Base-by-base conservation (phyloP, 2,329 filamentous ascomycete species). In the Nemania serpens region DNA sequence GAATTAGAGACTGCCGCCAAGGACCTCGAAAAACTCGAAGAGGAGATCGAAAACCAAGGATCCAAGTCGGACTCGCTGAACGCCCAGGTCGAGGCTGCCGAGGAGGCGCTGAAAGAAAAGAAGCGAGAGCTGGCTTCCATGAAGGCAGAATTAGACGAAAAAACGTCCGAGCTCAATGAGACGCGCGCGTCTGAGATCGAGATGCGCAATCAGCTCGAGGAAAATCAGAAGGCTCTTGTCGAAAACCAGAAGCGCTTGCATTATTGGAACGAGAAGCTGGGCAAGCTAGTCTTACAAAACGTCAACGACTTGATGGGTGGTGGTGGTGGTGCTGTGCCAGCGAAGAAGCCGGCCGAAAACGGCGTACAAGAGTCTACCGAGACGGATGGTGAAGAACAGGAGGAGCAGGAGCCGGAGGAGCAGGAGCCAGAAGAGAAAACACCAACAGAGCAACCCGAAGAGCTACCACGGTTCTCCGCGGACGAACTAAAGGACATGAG, bases 181-280 rank as follows among this genome's bases (percentile, higher is more conserved):
- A 96, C 90, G 0, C 87, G 94, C 10, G 93, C 92, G 0, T 81
- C 89, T 2, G 95, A 99, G 75, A 97, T 99, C 63, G 95, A 99
- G 76, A 97, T 98, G 93, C 90, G 91, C 65, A 98, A 98, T 77
- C 96, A 96, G 78, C 88, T 99, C 1, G 95, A 98, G 72, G 94
- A 98, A 73, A 95, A 94, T 74, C 91, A 97, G 67, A 99, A 99
- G 78, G 86, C 89, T 10, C 83, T 98, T 13, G 77, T 79, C 0
- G 94, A 98, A 72, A 97, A 96, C 75, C 88, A 96, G 74, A 93
- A 91, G 76, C 88, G 91, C 61, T 83, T 91, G 42, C 84, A 83
- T 39, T 91, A 97, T 78, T 98, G 93, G 93, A 82, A 93, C 56
- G 91, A 97, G 62, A 97, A 98, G 79, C 81, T 96, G 9, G 82